These are phyloP conservation scores for Mucor indicus DNA, from an alignment of 371 early-diverging fungal genomes.

Conservation along the genomic window DNA sequence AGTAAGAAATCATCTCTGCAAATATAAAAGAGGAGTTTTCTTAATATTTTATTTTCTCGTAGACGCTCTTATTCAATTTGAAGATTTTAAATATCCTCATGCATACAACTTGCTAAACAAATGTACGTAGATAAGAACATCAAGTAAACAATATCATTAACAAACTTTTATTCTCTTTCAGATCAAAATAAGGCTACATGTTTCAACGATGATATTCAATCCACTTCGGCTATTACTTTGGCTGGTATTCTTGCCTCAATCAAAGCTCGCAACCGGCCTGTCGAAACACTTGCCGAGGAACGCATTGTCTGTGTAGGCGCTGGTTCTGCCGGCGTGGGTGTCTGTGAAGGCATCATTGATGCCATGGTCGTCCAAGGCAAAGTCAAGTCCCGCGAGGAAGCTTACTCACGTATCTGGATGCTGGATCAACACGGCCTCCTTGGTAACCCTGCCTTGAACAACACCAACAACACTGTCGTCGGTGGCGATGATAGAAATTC, in stretches of 20 bases:
- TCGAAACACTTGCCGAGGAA: conserved; percentile 40
- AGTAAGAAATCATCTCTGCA: no score
- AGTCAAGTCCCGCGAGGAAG: conserved; percentile 56
- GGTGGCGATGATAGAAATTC: conserved; percentile 15
- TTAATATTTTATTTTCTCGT: no score
- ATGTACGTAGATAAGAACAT: no score
- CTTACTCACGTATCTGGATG: conserved; percentile 56
- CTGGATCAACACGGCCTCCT: conserved; percentile 55
- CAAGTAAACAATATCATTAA: no score
- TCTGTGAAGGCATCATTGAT: conserved; percentile 64
- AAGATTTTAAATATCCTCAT: conserved; percentile 54
- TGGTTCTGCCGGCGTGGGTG: conserved; percentile 68
- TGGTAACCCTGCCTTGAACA: conserved; percentile 41
- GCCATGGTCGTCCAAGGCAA: conserved; percentile 60
- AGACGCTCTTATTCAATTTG: conserved; percentile 55
- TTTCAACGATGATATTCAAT: conserved; percentile 73
- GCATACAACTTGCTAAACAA: conserved; percentile 63
- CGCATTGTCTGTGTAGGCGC: conserved; percentile 68
- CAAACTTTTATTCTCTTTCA: conserved; percentile 8
- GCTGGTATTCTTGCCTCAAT: conserved; percentile 61
- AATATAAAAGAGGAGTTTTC: no score
- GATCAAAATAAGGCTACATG: conserved; percentile 58
- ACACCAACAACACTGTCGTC: neutral
- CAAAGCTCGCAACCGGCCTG: conserved; percentile 47
- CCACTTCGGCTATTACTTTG: conserved; percentile 59